These are phyloP conservation scores for Didymella arachidicola DNA, from an alignment of 2,329 filamentous ascomycete genomes.

Conservation along the genomic window DNA sequence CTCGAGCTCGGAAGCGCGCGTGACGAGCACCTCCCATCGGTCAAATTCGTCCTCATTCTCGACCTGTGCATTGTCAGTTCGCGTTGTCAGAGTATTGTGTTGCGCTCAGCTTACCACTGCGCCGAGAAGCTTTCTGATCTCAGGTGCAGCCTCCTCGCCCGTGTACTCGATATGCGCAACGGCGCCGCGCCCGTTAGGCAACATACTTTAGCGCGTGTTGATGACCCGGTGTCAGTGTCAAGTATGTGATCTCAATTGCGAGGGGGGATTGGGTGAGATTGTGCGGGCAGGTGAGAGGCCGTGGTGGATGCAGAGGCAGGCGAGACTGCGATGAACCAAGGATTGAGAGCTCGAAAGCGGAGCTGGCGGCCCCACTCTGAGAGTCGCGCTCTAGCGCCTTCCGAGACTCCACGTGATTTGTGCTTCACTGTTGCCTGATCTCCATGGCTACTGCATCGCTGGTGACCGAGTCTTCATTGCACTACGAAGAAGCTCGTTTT, in stretches of 20 bases:
- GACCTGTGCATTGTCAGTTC: constrained; percentile 52
- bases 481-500: too few species aligned
- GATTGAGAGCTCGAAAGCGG: constrained; percentile 16
- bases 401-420: constrained; percentile 5
- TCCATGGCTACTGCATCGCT: not conserved
- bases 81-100: not conserved
- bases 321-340: constrained; percentile 21
- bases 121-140: constrained; percentile 78
- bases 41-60: constrained; percentile 90
- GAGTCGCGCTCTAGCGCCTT: constrained; percentile 8
- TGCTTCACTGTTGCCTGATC: not conserved
- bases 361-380: constrained; percentile 16
- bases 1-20: constrained; percentile 82
- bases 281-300: constrained; percentile 4
- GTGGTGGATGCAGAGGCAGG: constrained; percentile 8
- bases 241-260: not conserved
- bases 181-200: constrained; percentile 40
- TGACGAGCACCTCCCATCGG: constrained; percentile 90
- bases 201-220: constrained; percentile 31
- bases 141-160: constrained; percentile 52
- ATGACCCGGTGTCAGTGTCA: not conserved
- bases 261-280: not conserved
- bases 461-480: not conserved
- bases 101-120: constrained; percentile 71
- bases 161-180: constrained; percentile 44